phyloP scores from a whole-genome alignment of 768 basidiomycete genomes.

The Boletus reticulatus region DNA sequence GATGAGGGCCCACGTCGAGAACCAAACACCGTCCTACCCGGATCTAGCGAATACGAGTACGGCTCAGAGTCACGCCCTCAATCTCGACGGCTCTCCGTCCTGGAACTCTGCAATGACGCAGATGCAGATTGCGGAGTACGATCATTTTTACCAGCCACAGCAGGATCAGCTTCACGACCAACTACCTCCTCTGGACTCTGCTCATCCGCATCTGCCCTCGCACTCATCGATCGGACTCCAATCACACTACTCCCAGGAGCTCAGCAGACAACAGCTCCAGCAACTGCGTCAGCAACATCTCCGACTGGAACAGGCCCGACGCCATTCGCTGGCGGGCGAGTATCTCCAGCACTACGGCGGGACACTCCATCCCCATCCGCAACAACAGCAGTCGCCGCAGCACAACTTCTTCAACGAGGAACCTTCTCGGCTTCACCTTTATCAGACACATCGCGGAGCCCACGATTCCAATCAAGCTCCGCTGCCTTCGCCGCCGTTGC shows the following conservation, averaged over 20 bases:
- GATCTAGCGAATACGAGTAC: slow-evolving; percentile 56
- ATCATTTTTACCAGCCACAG: slow-evolving; percentile 42
- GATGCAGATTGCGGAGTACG: slow-evolving; percentile 44
- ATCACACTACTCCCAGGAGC: slow-evolving; percentile 47
- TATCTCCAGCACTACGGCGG: slow-evolving; percentile 39
- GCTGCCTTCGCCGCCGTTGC: slow-evolving; percentile 33
- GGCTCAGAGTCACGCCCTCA: slow-evolving; percentile 74
- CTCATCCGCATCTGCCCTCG: slow-evolving; percentile 46
- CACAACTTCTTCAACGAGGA: slow-evolving; percentile 29
- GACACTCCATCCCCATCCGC: slow-evolving; percentile 30
- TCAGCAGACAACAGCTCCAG: slow-evolving; percentile 43
- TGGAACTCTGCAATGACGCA: slow-evolving; percentile 86
- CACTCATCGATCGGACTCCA: slow-evolving; percentile 48
- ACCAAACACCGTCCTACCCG: slow-evolving; percentile 26
- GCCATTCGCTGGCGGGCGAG: slow-evolving; percentile 34
- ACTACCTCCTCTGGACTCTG: slow-evolving; percentile 46
- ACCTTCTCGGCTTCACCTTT: slow-evolving; percentile 31
- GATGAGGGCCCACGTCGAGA: slow-evolving; percentile 44
- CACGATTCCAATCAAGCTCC: slow-evolving; percentile 27
- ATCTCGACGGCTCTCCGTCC: slow-evolving; percentile 76
- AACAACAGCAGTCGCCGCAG: slow-evolving; percentile 28
- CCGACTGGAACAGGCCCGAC: slow-evolving; percentile 34
- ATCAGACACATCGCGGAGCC: slow-evolving; percentile 36
- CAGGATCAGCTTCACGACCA: slow-evolving; percentile 38
- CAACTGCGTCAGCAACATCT: slow-evolving; percentile 38